These are phyloP conservation scores for Rhizoclosmatium sp. DNA, from an alignment of 192 early-diverging fungal genomes.

Conservation along the genomic window DNA sequence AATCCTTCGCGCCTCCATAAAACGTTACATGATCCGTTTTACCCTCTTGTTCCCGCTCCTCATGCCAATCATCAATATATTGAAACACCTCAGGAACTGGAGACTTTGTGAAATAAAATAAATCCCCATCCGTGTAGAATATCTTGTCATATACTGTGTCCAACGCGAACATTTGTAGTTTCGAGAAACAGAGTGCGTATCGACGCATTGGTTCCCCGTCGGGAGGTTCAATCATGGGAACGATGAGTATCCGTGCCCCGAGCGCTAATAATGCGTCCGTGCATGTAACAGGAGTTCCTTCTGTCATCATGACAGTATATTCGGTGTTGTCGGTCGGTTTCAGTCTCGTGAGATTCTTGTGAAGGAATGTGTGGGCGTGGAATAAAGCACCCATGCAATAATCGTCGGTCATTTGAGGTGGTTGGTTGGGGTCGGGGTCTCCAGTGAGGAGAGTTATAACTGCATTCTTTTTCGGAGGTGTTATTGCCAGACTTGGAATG, in stretches of 20 bases:
- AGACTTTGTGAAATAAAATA: not conserved
- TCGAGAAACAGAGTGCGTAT: slow-evolving; percentile 3
- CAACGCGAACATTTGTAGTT: slow-evolving; percentile 19
- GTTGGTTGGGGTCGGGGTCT: not conserved
- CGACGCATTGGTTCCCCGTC: not conserved
- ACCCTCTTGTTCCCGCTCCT: not conserved
- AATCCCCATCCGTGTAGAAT: slow-evolving; percentile 10
- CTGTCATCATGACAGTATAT: slow-evolving; percentile 27
- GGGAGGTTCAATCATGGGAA: not conserved
- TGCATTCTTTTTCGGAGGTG: not conserved
- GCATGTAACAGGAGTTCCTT: not conserved
- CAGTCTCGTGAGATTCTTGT: slow-evolving; percentile 15
- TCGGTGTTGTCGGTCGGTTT: slow-evolving; percentile 23
- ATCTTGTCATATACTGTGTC: not conserved
- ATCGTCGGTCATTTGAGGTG: not conserved
- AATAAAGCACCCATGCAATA: slow-evolving; percentile 3
- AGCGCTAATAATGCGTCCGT: not conserved
- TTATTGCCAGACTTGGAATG: not conserved
- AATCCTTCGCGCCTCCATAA: slow-evolving; percentile 11
- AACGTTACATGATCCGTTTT: not conserved
- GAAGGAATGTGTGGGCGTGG: slow-evolving; percentile 22
- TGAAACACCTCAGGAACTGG: not conserved
- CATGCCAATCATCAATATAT: not conserved
- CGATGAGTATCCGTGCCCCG: slow-evolving; percentile 1
- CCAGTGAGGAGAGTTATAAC: slow-evolving; percentile 19